Evolutionary conservation across 306 rosid genomes (phyloP).

Genomic region (Cucurbita maxima): DNA sequence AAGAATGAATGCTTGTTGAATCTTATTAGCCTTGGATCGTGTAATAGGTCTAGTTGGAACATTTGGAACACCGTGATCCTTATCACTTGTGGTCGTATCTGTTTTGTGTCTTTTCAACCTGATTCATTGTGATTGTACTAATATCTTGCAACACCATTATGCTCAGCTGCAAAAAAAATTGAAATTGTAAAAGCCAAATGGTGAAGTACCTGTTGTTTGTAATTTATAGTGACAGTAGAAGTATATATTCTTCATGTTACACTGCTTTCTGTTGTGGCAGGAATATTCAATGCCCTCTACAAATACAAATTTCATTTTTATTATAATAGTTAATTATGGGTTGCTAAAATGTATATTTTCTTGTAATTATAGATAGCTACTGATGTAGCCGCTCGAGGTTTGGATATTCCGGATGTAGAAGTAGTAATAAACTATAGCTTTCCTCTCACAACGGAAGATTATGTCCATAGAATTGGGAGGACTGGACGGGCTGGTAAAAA

Average conservation of each 20-base stretch:
- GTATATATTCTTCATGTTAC: neutral
- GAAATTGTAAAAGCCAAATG: neutral
- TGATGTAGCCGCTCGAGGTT: slow-evolving; percentile 95
- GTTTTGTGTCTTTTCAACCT: neutral
- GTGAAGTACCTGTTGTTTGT: neutral
- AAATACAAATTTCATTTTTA: neutral
- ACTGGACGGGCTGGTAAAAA: slow-evolving; percentile 96
- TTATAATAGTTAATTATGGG: neutral
- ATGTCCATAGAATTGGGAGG: slow-evolving; percentile 91
- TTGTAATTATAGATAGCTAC: slow-evolving; percentile 59
- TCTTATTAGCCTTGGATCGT: too few relatives aligned
- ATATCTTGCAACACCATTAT: neutral
- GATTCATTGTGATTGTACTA: neutral
- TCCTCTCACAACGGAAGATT: slow-evolving; percentile 88
- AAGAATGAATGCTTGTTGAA: too few relatives aligned
- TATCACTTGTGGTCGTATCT: neutral
- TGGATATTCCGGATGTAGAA: slow-evolving; percentile 95
- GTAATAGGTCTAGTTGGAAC: too few relatives aligned
- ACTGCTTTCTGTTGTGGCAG: neutral
- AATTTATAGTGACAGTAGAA: neutral
- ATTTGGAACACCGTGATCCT: too few relatives aligned
- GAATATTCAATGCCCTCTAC: neutral
- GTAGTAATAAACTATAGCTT: slow-evolving; percentile 90
- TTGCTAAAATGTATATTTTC: neutral
- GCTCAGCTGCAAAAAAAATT: neutral